Conservation (phyloP, 257 asterid species). For the Nicotiana paniculata region DNA sequence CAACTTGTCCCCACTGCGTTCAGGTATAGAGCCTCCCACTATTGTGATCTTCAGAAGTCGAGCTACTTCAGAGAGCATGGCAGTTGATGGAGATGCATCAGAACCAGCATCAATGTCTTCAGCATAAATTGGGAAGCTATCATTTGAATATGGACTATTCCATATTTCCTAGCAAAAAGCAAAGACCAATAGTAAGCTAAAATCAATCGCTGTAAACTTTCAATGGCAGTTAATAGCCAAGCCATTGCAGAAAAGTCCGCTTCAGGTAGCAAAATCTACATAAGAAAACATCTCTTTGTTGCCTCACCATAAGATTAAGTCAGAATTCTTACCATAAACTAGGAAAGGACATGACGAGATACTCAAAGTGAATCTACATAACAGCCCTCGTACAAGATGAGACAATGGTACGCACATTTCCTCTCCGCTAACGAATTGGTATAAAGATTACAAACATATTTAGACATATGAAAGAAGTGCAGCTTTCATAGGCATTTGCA, state of each 20-base stretch:
- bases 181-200: not conserved
- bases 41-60: constrained; percentile 62
- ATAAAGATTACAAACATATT: not conserved
- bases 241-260: not conserved
- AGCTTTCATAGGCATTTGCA: not conserved
- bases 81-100: constrained; percentile 82
- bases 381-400: not conserved
- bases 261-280: not conserved
- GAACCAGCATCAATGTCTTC: constrained; percentile 94
- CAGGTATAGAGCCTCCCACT: constrained; percentile 93
- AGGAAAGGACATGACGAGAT: not conserved
- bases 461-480: not conserved
- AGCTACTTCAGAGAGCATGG: constrained; percentile 86
- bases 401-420: not conserved
- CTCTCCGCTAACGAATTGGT: not conserved
- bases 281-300: not conserved
- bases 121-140: constrained; percentile 88
- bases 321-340: not conserved
- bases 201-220: not conserved
- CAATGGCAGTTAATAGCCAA: constrained; percentile 2
- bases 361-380: not conserved
- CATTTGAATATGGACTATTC: constrained; percentile 95
- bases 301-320: not conserved
- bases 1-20: constrained; percentile 74
- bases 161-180: constrained; percentile 68